These are phyloP conservation scores for Plasmodium yoelii DNA, from an alignment of 169 alveolate genomes.

Conservation along the genomic window DNA sequence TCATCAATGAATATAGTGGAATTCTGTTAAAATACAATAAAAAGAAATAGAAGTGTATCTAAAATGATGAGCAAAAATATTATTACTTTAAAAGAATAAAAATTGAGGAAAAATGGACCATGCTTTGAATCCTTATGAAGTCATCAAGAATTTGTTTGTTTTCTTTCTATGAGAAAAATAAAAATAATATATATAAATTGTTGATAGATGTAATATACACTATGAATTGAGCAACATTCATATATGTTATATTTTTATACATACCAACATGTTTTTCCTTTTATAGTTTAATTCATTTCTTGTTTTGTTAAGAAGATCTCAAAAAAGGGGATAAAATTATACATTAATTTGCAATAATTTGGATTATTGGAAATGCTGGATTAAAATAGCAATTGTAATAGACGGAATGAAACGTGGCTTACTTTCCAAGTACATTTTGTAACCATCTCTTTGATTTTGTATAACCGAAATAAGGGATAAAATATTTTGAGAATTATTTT, in stretches of 20 bases:
- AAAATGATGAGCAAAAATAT: not conserved
- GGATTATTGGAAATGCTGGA: not conserved
- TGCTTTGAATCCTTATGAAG: constrained; percentile 43
- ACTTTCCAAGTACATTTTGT: constrained; percentile 56
- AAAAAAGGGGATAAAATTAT: constrained; percentile 1
- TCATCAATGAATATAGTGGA: constrained; percentile 43
- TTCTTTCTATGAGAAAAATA: constrained; percentile 9
- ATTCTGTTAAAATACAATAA: constrained; percentile 14
- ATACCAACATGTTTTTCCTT: constrained; percentile 38
- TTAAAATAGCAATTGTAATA: not conserved
- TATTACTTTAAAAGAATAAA: not conserved
- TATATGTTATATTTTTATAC: not conserved
- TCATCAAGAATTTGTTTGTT: constrained; percentile 58
- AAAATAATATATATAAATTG: not conserved
- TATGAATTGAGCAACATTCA: not conserved
- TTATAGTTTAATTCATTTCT: constrained; percentile 46
- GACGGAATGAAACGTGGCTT: not conserved
- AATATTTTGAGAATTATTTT: constrained; percentile 50
- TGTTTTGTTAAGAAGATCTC: constrained; percentile 51
- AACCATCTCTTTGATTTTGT: constrained; percentile 63
- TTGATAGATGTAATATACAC: not conserved
- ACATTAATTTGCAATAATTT: not conserved
- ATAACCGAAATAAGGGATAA: constrained; percentile 21
- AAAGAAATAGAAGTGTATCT: not conserved
- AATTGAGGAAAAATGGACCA: constrained; percentile 12